Percentiles rank a stretch among this genome's conserved stretches.
phyloP scores from a whole-genome alignment of 768 basidiomycete species.

The Boletellus ananas region DNA sequence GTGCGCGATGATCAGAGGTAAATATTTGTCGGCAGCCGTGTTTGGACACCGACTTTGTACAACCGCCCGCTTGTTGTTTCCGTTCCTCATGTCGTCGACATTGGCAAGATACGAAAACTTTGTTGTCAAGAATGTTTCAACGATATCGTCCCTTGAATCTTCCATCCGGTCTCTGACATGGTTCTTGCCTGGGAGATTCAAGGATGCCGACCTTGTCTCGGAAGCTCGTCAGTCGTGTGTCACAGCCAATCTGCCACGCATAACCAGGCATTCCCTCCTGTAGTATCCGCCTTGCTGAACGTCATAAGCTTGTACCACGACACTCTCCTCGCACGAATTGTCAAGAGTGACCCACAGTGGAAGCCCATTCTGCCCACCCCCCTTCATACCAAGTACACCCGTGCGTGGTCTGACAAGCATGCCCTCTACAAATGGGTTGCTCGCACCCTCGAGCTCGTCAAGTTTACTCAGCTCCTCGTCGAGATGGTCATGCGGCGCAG shows the following conservation, averaged over 20 bases:
- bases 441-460: constrained; percentile 68
- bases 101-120: constrained; percentile 77
- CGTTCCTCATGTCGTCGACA: constrained; percentile 51
- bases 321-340: constrained; percentile 71
- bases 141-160: constrained; percentile 86
- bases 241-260: constrained; percentile 10
- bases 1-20: neutral
- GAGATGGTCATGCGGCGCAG: constrained; percentile 86
- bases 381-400: constrained; percentile 85
- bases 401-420: constrained; percentile 75
- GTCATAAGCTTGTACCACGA: constrained; percentile 93
- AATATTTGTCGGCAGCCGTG: constrained; percentile 10
- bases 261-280: constrained; percentile 11
- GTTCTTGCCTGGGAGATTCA: constrained; percentile 95
- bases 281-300: constrained; percentile 88
- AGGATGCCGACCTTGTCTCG: constrained; percentile 93
- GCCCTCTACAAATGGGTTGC: constrained; percentile 74
- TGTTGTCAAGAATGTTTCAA: constrained; percentile 78
- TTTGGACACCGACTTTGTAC: constrained; percentile 30
- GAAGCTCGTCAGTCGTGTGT: constrained; percentile 74
- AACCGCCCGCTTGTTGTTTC: neutral
- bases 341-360: constrained; percentile 62
- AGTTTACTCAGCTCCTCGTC: constrained; percentile 77
- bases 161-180: constrained; percentile 87
- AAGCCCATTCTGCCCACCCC: constrained; percentile 72